Evolutionary conservation across 106 monocot species (phyloP), one percentile per base, ranked within the genome.

Genomic region (Dendrobium officinale): DNA sequence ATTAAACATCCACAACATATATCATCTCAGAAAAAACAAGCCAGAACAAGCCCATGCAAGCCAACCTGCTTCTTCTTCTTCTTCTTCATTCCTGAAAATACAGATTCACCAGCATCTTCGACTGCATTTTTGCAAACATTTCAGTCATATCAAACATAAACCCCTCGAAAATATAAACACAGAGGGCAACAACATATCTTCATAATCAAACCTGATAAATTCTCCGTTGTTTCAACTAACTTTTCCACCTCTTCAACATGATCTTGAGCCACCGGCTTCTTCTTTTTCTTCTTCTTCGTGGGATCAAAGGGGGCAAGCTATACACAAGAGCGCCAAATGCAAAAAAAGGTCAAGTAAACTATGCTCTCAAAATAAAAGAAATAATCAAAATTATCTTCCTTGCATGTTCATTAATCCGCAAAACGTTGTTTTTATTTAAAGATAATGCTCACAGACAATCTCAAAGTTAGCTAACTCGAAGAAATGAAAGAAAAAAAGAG

Each of bases 11-110:
- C 2, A 29, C 18, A 55, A 73, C 16, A 20, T 2, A 67, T 16
- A 9, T 29, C 40, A 24, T 33, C 42, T 1, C 26, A 19, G 64
- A 31, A 61, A 40, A 16, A 22, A 37, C 37, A 37, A 37, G 24
- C 61, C 67, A 37, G 19, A 19, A 55, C 19, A 8, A 33, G 42
- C 72, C 8, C 37, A 16, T 33, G 6, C 4, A 51, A 2, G 84
- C 83, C 56, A 72, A 95, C 98, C 80, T 58, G 97, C 79, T 98
- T 98, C 88, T 94, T 98, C 79, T 98, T 98, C 88, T 98, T 98
- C 66, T 98, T 95, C 91, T 98, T 98, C 92, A 85, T 75, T 48
- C 95, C 98, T 85, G 54, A 84, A 87, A 98, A 98, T 77, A 70
- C 88, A 59, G 87, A 79, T 75, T 98, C 95, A 17, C 81, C 66